Percentiles rank a stretch among this genome's conserved stretches.
Conservation (phyloP, 495 filamentous ascomycete species). For the Penicillium cataractarum region DNA sequence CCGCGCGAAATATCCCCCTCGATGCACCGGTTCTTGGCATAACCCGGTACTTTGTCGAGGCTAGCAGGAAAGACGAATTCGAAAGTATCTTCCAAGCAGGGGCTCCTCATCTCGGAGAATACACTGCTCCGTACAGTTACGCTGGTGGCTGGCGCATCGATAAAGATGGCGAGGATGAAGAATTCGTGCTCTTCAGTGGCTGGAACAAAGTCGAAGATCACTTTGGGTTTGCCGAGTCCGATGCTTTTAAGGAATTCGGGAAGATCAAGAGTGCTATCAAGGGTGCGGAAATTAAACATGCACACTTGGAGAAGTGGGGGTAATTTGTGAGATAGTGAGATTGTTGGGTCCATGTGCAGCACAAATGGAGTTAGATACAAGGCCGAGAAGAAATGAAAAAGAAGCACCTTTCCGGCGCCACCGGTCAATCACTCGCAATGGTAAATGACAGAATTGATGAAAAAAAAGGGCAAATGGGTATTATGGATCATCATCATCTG, state of each 20-base stretch:
- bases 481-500: constrained; percentile 29
- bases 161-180: constrained; percentile 43
- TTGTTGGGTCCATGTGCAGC: constrained; percentile 7
- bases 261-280: constrained; percentile 34
- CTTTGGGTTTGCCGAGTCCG: constrained; percentile 40
- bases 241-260: constrained; percentile 41
- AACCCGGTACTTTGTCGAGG: constrained; percentile 45
- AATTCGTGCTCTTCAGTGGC: constrained; percentile 56
- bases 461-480: constrained; percentile 35
- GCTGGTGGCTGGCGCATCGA: constrained; percentile 55
- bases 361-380: constrained; percentile 11
- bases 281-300: constrained; percentile 50
- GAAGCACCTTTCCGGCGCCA: background rate
- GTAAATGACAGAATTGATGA: constrained; percentile 16
- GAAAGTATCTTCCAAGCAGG: constrained; percentile 34
- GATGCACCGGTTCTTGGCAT: constrained; percentile 49
- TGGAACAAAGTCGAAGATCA: constrained; percentile 54
- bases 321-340: constrained; percentile 9
- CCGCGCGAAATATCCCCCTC: constrained; percentile 31
- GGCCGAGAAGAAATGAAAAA: background rate
- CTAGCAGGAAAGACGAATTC: constrained; percentile 45
- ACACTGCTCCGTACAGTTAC: constrained; percentile 39
- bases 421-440: constrained; percentile 3
- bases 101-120: constrained; percentile 36
- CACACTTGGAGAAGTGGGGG: constrained; percentile 23